A percentile compares a stretch with the other conserved stretches of the same genome.
These are phyloP conservation scores for Chalaropsis ovoidea DNA, from an alignment of 2,329 filamentous ascomycete genomes.

Conservation along the genomic window DNA sequence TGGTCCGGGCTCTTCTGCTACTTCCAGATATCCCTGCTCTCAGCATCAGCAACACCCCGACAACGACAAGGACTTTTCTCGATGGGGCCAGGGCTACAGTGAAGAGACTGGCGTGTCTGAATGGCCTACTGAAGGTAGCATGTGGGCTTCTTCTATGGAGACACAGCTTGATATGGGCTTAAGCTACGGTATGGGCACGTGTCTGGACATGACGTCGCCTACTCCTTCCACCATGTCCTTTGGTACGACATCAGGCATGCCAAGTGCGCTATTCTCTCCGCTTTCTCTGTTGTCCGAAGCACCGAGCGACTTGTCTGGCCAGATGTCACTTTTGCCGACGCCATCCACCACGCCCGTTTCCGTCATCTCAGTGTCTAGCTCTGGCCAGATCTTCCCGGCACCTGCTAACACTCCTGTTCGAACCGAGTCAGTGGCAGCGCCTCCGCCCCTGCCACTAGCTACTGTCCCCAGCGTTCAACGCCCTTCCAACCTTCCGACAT, in stretches of 20 bases:
- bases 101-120: not conserved
- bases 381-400: constrained; percentile 22
- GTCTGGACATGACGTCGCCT: constrained; percentile 17
- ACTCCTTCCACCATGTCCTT: constrained; percentile 19
- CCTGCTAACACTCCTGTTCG: constrained; percentile 19
- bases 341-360: constrained; percentile 24
- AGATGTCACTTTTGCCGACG: constrained; percentile 19
- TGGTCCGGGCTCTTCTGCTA: not conserved
- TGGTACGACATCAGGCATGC: constrained; percentile 7
- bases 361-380: constrained; percentile 20
- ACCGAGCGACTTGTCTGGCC: constrained; percentile 15
- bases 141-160: constrained; percentile 1
- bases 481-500: constrained; percentile 2
- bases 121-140: constrained; percentile 6
- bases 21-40: not conserved
- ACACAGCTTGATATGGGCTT: not conserved
- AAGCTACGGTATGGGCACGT: not conserved
- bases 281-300: constrained; percentile 19
- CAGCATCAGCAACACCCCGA: not conserved
- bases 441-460: not conserved
- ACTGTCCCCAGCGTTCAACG: constrained; percentile 3
- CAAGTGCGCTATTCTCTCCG: constrained; percentile 15
- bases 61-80: constrained; percentile 7
- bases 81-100: not conserved
- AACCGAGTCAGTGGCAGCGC: constrained; percentile 9